Conservation (phyloP, 257 asterid genomes). For the Nemophila menziesii region DNA sequence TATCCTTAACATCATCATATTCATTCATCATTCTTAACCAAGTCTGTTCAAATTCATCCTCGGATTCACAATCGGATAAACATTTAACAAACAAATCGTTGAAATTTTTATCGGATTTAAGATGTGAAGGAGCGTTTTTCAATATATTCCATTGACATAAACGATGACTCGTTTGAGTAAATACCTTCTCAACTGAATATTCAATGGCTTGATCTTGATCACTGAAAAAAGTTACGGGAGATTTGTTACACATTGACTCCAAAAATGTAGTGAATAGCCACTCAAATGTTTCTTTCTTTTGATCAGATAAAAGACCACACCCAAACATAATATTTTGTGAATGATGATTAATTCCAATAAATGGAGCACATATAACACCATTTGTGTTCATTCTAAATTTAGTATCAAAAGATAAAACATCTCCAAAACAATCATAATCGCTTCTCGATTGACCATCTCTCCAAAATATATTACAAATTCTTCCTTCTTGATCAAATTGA, state of each 20-base stretch:
- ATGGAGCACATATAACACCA: slow-evolving; percentile 4
- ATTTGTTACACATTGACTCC: slow-evolving; percentile 3
- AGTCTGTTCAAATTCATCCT: not conserved
- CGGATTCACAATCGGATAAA: not conserved
- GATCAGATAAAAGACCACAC: not conserved
- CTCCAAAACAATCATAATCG: slow-evolving; percentile 5
- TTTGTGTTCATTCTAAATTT: slow-evolving; percentile 6
- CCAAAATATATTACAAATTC: not conserved
- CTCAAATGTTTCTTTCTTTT: not conserved
- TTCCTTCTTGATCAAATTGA: slow-evolving; percentile 5
- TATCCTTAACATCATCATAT: not conserved
- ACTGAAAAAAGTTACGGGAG: not conserved
- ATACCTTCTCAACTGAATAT: not conserved
- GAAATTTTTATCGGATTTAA: not conserved
- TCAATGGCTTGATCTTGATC: slow-evolving; percentile 5
- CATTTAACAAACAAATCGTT: not conserved
- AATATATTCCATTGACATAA: slow-evolving; percentile 5
- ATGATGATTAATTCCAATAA: slow-evolving; percentile 13
- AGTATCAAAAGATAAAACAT: slow-evolving; percentile 7
- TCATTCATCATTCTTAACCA: not conserved
- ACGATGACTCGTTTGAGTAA: not conserved
- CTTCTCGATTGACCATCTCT: not conserved
- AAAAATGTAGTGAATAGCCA: slow-evolving; percentile 1
- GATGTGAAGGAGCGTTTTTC: slow-evolving; percentile 1
- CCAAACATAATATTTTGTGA: slow-evolving; percentile 1